Evolutionary conservation across 2,329 filamentous ascomycete genomes (phyloP), one percentile per base, ranked within the genome.

Genomic region (Talaromyces sp.): DNA sequence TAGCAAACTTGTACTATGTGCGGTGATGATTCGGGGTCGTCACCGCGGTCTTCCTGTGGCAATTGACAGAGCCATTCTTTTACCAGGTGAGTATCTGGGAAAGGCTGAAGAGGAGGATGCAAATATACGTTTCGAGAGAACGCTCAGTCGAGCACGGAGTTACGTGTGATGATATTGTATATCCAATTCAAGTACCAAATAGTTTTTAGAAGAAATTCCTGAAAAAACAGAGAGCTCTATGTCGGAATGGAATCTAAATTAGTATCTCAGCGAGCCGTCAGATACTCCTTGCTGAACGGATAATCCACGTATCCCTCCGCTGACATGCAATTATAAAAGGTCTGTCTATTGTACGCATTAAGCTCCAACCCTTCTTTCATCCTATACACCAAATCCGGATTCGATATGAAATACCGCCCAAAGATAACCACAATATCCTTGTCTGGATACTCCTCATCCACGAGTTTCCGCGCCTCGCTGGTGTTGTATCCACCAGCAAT

Each of bases 41-140:
- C 83, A 85, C 74, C 70, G 83, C 41, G 82, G 82, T 3, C 69
- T 85, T 67, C 83, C 83, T 1, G 80, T 83, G 17, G 81, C 81
- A 15, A 83, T 84, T 68, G 83, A 85, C 69, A 67, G 71, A 13
- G 73, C 62, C 10, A 63, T 69, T 70, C 56, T 73, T n/a, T 61
- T 74, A 19, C 72, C 72, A n/a, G 67, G 71, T 47, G 70, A 72
- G 49, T 69, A 52, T 33, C 15, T 52, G 49, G 25, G 25, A 33
- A 31, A 52, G 25, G 49, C 49, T 10, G 49, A 73, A 50, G 71
- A 71, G 37, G 70, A 73, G 50, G 68, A 71, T 52, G 68, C 65
- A 35, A 41, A 61, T 49, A 61, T 58, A 43, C 19, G 56, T 15
- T 25, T 22, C 7, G 56, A 58, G 33, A 22, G 56, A 43, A 58